These are phyloP conservation scores for Fusarium acutatum DNA, from an alignment of 2,329 filamentous ascomycete genomes.

Conservation along the genomic window DNA sequence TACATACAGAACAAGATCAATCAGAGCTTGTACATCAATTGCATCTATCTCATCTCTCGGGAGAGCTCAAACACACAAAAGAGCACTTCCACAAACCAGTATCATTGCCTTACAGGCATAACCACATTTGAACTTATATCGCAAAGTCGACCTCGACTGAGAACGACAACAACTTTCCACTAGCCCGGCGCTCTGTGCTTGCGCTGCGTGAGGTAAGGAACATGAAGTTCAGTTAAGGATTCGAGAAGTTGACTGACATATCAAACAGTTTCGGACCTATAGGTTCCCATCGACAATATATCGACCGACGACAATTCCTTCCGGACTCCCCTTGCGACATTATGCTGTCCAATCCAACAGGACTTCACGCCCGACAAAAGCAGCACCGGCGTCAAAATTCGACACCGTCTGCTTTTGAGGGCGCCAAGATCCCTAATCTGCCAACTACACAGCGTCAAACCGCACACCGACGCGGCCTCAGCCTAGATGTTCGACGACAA, in stretches of 20 bases:
- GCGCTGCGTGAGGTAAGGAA: constrained; percentile 80
- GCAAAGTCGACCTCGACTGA: constrained; percentile 59
- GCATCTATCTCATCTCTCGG: constrained; percentile 14
- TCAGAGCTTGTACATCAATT: constrained; percentile 16
- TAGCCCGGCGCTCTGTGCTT: constrained; percentile 83
- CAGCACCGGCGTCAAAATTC: constrained; percentile 87
- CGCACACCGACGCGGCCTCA: constrained; percentile 83
- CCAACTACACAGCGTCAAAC: constrained; percentile 56
- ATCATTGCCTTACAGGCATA: constrained; percentile 46
- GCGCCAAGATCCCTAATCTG: constrained; percentile 73
- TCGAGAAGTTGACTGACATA: neutral
- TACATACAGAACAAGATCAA: constrained; percentile 15
- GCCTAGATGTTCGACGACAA: constrained; percentile 77
- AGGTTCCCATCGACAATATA: constrained; percentile 60
- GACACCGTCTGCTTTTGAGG: constrained; percentile 80
- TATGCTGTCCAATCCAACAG: constrained; percentile 82
- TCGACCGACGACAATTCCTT: constrained; percentile 62
- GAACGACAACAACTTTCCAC: constrained; percentile 52
- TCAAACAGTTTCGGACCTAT: constrained; percentile 53
- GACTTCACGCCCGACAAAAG: constrained; percentile 68
- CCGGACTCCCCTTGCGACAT: constrained; percentile 76
- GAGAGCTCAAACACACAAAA: constrained; percentile 19
- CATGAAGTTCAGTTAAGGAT: neutral
- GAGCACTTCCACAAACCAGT: constrained; percentile 28
- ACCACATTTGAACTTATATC: constrained; percentile 25